Conservation (phyloP, 768 basidiomycete genomes). For the Panaeolus cyanescens region DNA sequence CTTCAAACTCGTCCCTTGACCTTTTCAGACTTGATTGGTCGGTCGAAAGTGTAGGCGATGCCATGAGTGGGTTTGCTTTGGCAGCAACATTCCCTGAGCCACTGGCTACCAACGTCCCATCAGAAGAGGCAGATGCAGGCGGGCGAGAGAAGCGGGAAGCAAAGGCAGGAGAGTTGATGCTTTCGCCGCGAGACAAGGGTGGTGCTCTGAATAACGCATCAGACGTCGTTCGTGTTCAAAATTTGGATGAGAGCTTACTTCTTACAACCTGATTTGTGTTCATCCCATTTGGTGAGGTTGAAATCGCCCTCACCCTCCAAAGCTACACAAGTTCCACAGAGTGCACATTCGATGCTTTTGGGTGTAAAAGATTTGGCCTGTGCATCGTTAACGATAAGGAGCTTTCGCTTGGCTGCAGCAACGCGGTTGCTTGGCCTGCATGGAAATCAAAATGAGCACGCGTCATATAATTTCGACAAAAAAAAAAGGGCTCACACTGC, state of each 20-base stretch:
- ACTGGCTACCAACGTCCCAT: constrained; percentile 29
- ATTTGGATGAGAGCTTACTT: constrained; percentile 17
- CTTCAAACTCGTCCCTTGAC: not conserved
- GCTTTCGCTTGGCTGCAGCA: constrained; percentile 61
- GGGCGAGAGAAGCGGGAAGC: constrained; percentile 19
- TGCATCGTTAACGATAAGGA: constrained; percentile 63
- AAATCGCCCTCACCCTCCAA: constrained; percentile 58
- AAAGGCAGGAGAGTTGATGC: constrained; percentile 19
- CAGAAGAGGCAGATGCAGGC: constrained; percentile 32
- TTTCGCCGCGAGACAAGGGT: constrained; percentile 17
- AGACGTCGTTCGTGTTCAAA: constrained; percentile 5
- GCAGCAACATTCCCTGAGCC: constrained; percentile 1
- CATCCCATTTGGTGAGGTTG: constrained; percentile 60
- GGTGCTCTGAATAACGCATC: constrained; percentile 13
- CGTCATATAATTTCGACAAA: not conserved
- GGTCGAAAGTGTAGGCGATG: not conserved
- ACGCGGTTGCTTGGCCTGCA: constrained; percentile 59
- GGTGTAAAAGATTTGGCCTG: constrained; percentile 54
- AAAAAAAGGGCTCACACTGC: constrained; percentile 32
- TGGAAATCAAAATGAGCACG: constrained; percentile 1
- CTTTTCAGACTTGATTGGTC: not conserved
- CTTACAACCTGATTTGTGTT: constrained; percentile 58
- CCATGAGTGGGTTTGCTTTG: not conserved
- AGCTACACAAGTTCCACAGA: constrained; percentile 47
- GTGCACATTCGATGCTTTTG: constrained; percentile 48